A percentile compares a stretch with the other conserved stretches of the same genome.
Conservation (phyloP, 2,329 filamentous ascomycete species). For the Colletotrichum tabaci region DNA sequence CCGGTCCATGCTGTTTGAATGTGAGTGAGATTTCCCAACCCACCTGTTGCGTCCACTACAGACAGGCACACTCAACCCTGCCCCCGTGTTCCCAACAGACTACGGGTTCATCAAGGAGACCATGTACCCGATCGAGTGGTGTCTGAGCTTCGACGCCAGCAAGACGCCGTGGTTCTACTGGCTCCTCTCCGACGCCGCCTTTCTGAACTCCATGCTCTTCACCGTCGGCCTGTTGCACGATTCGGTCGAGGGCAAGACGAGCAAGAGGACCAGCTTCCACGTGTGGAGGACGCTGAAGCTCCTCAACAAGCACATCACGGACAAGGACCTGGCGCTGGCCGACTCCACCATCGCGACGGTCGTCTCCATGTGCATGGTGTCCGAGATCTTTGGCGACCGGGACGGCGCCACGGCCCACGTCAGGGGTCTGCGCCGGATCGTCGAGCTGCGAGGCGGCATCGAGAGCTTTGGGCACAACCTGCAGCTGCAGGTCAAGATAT, state of each 20-base stretch:
- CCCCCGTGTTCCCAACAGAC: conserved; percentile 3
- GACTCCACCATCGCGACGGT: conserved; percentile 39
- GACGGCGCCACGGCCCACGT: conserved; percentile 19
- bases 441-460: conserved; percentile 48
- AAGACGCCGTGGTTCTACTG: conserved; percentile 49
- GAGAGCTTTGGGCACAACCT: conserved; percentile 45
- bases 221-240: conserved; percentile 46
- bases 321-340: conserved; percentile 36
- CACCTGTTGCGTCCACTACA: too few relatives aligned
- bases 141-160: conserved; percentile 44
- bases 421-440: conserved; percentile 43
- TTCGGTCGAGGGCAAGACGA: background rate
- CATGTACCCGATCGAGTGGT: conserved; percentile 50
- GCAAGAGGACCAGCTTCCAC: conserved; percentile 30
- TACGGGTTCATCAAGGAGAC: conserved; percentile 40
- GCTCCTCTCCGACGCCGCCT: conserved; percentile 47
- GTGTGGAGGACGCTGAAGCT: conserved; percentile 29
- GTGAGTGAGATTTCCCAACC: background rate
- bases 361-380: conserved; percentile 30
- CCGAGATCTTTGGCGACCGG: conserved; percentile 29
- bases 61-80: background rate
- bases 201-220: conserved; percentile 47
- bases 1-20: conserved; percentile 28
- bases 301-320: conserved; percentile 35
- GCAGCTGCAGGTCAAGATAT: conserved; percentile 49